Evolutionary conservation across 1,284 basidiomycete species (phyloP).

Genomic region (Rhodotorula sp.): DNA sequence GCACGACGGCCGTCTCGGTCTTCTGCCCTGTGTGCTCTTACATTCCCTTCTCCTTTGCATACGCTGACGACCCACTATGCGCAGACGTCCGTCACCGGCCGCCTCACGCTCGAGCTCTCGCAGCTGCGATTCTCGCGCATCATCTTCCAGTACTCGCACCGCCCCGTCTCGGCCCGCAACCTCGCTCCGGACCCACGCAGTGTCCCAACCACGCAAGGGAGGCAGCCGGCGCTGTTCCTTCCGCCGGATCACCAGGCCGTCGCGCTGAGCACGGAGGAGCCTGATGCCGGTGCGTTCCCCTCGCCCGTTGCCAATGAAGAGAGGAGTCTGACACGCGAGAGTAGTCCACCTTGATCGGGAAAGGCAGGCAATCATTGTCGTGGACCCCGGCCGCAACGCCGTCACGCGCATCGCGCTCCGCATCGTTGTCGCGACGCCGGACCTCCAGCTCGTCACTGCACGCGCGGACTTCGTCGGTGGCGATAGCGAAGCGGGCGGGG

Average conservation of each 20-base stretch:
- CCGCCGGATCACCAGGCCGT: constrained; percentile 64
- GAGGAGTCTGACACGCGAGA: neutral
- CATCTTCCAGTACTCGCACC: constrained; percentile 49
- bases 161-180: constrained; percentile 31
- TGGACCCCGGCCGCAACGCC: constrained; percentile 68
- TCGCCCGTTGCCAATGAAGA: constrained; percentile 7
- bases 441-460: constrained; percentile 55
- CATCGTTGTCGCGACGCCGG: constrained; percentile 59
- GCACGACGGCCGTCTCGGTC: constrained; percentile 60
- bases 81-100: constrained; percentile 67
- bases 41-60: neutral
- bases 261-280: constrained; percentile 63
- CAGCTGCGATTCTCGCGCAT: constrained; percentile 49
- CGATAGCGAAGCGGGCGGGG: neutral
- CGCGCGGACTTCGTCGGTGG: neutral
- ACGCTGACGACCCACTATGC: neutral
- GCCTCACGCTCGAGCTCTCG: constrained; percentile 48
- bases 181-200: constrained; percentile 49
- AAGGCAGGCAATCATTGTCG: constrained; percentile 59
- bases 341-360: constrained; percentile 68
- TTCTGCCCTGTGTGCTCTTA: constrained; percentile 67
- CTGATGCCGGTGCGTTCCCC: constrained; percentile 59
- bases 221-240: constrained; percentile 52
- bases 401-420: constrained; percentile 60
- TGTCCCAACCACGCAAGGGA: constrained; percentile 52